Percentiles rank a stretch among this genome's conserved stretches.
phyloP scores from a whole-genome alignment of 2,329 filamentous ascomycete genomes.

The Neopestalotiopsis sp. region DNA sequence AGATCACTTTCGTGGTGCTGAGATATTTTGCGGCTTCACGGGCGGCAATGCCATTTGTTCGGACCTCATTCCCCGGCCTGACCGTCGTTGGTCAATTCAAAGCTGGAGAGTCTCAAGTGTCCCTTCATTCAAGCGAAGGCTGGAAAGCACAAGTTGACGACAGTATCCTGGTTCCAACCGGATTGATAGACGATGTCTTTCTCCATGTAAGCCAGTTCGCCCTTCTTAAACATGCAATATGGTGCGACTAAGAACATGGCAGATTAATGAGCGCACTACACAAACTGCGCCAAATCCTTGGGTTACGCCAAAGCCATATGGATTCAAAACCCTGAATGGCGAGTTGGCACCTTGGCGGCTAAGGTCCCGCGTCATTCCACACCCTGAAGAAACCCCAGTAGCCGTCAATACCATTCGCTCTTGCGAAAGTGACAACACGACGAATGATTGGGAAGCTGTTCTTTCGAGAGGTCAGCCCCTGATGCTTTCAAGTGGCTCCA shows the following conservation, averaged over 20 bases:
- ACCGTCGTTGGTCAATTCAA: constrained; percentile 7
- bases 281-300: neutral
- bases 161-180: constrained; percentile 5
- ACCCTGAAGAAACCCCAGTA: constrained; percentile 5
- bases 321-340: constrained; percentile 15
- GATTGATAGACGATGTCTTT: constrained; percentile 15
- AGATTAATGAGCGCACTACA: constrained; percentile 16
- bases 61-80: constrained; percentile 14
- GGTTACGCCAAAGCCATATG: constrained; percentile 3
- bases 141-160: constrained; percentile 10
- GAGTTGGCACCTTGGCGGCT: constrained; percentile 17
- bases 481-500: neutral
- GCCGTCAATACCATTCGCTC: constrained; percentile 1
- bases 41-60: constrained; percentile 13
- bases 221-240: neutral
- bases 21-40: constrained; percentile 12
- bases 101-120: neutral
- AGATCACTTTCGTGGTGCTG: constrained; percentile 8
- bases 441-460: neutral
- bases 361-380: constrained; percentile 1
- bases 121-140: constrained; percentile 2
- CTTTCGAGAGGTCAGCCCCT: neutral
- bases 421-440: neutral
- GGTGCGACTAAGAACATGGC: no score
- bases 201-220: neutral